These are phyloP conservation scores for Paecilomyces sp. DNA, from an alignment of 2,329 filamentous ascomycete species.

Conservation along the genomic window DNA sequence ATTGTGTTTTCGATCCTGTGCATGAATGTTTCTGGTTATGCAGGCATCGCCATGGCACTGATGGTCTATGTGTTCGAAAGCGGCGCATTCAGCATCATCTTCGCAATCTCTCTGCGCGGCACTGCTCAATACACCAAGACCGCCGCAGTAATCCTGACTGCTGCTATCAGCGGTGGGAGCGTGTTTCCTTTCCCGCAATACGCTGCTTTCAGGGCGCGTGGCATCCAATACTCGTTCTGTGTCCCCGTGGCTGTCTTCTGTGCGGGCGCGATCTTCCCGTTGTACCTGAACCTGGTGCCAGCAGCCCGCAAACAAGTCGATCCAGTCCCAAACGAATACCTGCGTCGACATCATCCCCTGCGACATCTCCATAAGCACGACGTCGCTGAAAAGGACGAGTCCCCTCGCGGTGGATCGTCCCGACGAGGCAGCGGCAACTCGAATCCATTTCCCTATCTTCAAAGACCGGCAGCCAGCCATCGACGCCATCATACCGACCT, in stretches of 20 bases:
- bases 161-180: conserved; percentile 48
- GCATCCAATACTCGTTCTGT: conserved; percentile 43
- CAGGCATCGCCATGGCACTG: conserved; percentile 42
- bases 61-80: conserved; percentile 55
- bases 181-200: conserved; percentile 51
- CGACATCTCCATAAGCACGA: conserved; percentile 5
- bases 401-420: conserved; percentile 7
- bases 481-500: background rate
- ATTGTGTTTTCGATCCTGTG: conserved; percentile 46
- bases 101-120: conserved; percentile 51
- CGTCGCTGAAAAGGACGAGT: conserved; percentile 5
- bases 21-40: conserved; percentile 41
- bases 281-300: conserved; percentile 46
- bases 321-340: conserved; percentile 34
- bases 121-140: conserved; percentile 53
- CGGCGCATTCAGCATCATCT: conserved; percentile 53
- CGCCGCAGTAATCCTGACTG: conserved; percentile 47
- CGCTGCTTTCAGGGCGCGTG: conserved; percentile 32
- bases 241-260: conserved; percentile 48
- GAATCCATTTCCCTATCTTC: conserved; percentile 2
- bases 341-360: conserved; percentile 20
- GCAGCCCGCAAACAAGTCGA: conserved; percentile 46
- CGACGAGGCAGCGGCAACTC: conserved; percentile 7
- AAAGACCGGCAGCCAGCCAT: background rate
- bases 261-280: conserved; percentile 45